Conservation (phyloP, 495 filamentous ascomycete species). For the Tirmania nivea region DNA sequence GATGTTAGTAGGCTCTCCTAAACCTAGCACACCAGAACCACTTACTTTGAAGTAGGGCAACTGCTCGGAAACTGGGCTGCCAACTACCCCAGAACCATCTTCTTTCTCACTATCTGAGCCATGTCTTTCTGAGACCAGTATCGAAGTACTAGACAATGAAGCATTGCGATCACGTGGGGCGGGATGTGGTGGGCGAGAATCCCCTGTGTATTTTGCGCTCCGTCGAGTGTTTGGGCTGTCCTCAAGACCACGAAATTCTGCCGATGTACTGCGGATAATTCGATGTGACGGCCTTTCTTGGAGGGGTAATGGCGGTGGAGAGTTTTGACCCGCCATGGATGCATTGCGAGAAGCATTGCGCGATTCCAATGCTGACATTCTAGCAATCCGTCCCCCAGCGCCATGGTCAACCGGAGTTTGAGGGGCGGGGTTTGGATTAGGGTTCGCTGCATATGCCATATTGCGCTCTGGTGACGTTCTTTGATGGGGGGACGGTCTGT, state of each 20-base stretch:
- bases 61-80: constrained; percentile 86
- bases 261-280: constrained; percentile 46
- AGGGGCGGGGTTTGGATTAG: background rate
- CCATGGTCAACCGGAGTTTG: constrained; percentile 24
- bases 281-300: constrained; percentile 1
- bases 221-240: constrained; percentile 54
- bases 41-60: constrained; percentile 62
- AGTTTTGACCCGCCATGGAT: constrained; percentile 7
- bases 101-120: constrained; percentile 48
- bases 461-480: background rate
- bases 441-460: background rate
- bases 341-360: background rate
- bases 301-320: constrained; percentile 5
- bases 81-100: constrained; percentile 42
- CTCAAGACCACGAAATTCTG: constrained; percentile 41
- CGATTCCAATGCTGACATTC: constrained; percentile 83
- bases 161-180: constrained; percentile 57
- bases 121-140: constrained; percentile 43
- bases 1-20: too few species aligned
- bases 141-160: constrained; percentile 74
- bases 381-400: constrained; percentile 71
- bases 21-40: background rate
- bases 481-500: constrained; percentile 51
- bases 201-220: constrained; percentile 29
- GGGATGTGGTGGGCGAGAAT: constrained; percentile 20